Conservation (phyloP, 23 red algal species). For the Gracilaria domingensis region DNA sequence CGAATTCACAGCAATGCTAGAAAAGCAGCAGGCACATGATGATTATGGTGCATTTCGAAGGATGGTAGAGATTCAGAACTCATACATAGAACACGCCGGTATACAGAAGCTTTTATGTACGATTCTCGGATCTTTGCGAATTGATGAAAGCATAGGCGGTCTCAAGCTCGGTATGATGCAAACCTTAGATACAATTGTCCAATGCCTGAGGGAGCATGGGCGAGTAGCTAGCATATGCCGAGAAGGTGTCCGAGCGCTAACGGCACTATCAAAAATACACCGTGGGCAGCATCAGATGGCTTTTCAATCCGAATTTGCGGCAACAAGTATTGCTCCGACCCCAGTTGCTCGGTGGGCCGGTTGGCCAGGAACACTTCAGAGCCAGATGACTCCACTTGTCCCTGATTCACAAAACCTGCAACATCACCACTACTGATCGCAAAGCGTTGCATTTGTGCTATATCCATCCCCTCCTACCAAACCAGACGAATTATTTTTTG, state of each 20-base stretch:
- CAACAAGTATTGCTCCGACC: background rate
- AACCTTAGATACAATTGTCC: conserved; percentile 22
- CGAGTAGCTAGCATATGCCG: background rate
- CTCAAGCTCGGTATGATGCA: background rate
- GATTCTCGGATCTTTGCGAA: conserved; percentile 15
- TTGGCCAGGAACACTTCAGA: background rate
- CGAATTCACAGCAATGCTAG: conserved; percentile 30
- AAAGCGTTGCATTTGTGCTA: background rate
- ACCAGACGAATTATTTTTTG: background rate
- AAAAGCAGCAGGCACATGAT: conserved; percentile 53
- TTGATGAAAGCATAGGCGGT: conserved; percentile 15
- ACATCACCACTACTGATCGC: background rate
- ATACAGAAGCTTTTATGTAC: conserved; percentile 14
- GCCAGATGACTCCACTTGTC: background rate
- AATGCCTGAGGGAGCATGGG: conserved; percentile 8
- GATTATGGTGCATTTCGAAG: conserved; percentile 34
- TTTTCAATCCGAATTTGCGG: background rate
- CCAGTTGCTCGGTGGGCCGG: background rate
- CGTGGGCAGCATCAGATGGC: background rate
- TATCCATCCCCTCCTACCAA: background rate
- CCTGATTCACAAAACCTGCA: background rate
- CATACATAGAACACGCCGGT: background rate
- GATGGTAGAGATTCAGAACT: conserved; percentile 10
- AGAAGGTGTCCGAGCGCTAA: conserved; percentile 13
- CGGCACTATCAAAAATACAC: conserved; percentile 6